Evolutionary conservation across 2,329 filamentous ascomycete genomes (phyloP).

Genomic region (Aspergillus awamori): DNA sequence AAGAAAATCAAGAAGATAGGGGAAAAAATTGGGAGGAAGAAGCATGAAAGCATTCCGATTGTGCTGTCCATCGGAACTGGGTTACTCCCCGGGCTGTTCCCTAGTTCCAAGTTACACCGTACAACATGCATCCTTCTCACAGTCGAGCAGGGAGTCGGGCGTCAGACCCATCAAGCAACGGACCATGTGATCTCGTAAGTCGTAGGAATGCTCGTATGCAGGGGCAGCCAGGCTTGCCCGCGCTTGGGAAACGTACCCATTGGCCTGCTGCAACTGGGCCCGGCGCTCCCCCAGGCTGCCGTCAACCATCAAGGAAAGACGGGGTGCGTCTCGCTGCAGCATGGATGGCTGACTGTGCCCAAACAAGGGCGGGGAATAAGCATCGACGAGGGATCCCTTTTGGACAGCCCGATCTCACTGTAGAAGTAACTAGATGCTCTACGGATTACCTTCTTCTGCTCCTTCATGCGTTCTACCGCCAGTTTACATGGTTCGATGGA

Average conservation of each 20-base stretch:
- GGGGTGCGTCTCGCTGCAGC: not conserved
- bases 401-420: too few species aligned
- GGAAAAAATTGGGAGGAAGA: not conserved
- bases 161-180: constrained; percentile 2
- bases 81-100: not conserved
- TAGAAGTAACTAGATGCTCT: not conserved
- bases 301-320: not conserved
- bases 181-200: constrained; percentile 16
- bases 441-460: not conserved
- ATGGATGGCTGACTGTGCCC: constrained; percentile 7
- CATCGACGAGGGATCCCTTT: not conserved
- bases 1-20: not conserved
- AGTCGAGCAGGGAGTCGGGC: not conserved
- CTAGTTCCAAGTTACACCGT: not conserved
- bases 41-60: too few species aligned
- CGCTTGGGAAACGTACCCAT: constrained; percentile 10
- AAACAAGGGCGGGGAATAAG: not conserved
- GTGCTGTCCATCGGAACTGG: not conserved
- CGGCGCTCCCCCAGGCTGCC: constrained; percentile 5
- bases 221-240: constrained; percentile 11
- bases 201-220: constrained; percentile 13
- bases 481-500: not conserved
- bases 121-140: not conserved
- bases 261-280: constrained; percentile 11
- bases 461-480: not conserved